Percentiles rank a stretch among this genome's conserved stretches.
phyloP scores from a whole-genome alignment of 2,329 filamentous ascomycete species.

The Calonectria hongkongensis region DNA sequence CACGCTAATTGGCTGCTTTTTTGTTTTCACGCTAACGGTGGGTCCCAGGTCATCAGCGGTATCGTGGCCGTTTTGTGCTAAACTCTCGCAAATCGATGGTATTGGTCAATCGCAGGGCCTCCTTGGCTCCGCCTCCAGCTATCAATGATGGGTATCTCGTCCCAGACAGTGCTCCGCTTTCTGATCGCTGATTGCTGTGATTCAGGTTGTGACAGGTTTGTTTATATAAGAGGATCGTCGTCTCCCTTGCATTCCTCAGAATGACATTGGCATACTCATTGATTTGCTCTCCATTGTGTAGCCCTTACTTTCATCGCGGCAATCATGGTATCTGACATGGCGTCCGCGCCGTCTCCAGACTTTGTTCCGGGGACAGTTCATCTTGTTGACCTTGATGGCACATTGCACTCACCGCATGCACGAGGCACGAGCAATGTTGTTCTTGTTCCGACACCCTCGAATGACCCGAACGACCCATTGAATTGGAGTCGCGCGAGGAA shows the following conservation, averaged over 20 bases:
- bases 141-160: not conserved
- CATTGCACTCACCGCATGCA: slow-evolving; percentile 56
- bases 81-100: not conserved
- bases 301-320: not conserved
- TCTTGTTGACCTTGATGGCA: slow-evolving; percentile 60
- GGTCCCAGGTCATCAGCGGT: not conserved
- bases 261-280: not conserved
- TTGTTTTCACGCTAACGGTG: not conserved
- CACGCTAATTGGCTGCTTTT: not conserved
- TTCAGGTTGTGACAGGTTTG: not conserved
- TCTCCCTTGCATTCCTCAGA: not conserved
- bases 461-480: not conserved
- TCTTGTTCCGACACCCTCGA: slow-evolving; percentile 4
- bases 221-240: slow-evolving; percentile 15
- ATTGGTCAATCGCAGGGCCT: not conserved
- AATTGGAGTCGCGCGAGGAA: slow-evolving; percentile 14
- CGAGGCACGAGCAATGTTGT: slow-evolving; percentile 34
- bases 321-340: slow-evolving; percentile 8
- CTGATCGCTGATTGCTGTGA: not conserved
- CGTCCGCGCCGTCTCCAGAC: not conserved
- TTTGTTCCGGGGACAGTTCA: slow-evolving; percentile 60
- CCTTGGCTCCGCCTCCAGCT: not conserved
- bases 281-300: not conserved
- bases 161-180: not conserved
- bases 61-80: not conserved